Evolutionary conservation across 805 yeast species (phyloP).

Genomic region (Hanseniaspora lindneri): DNA sequence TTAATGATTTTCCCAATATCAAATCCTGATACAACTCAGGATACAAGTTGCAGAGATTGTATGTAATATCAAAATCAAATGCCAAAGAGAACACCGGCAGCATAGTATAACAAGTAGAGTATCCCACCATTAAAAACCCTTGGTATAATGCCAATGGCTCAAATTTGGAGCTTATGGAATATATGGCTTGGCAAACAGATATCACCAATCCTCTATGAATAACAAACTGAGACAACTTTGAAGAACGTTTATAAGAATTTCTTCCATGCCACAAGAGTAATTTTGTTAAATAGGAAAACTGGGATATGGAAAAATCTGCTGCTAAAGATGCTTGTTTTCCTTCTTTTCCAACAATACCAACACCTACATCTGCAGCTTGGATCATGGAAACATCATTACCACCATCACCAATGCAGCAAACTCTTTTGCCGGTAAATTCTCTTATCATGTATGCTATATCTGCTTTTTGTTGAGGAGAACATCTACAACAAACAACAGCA

Average conservation of each 20-base stretch:
- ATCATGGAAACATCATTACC: conserved; percentile 99
- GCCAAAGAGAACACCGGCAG: conserved; percentile 93
- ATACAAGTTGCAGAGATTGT: conserved; percentile 72
- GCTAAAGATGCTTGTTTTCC: conserved; percentile 96
- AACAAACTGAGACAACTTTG: conserved; percentile 88
- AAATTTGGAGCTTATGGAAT: conserved; percentile 69
- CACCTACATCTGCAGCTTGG: conserved; percentile 97
- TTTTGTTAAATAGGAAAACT: conserved; percentile 79
- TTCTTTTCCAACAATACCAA: conserved; percentile 97
- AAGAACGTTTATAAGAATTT: conserved; percentile 89
- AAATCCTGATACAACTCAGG: conserved; percentile 93
- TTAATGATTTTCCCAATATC: conserved; percentile 74
- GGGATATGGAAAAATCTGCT: conserved; percentile 89
- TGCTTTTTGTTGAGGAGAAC: conserved; percentile 97
- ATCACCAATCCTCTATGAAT: conserved; percentile 92
- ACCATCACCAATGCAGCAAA: conserved; percentile 97
- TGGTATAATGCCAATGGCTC: conserved; percentile 91
- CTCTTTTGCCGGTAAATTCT: conserved; percentile 70
- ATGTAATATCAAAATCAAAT: conserved; percentile 81
- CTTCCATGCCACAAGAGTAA: conserved; percentile 95
- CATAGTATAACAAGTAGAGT: conserved; percentile 95
- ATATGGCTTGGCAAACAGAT: conserved; percentile 90
- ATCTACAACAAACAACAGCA: conserved; percentile 94
- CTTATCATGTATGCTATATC: conserved; percentile 79
- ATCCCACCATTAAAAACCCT: conserved; percentile 98